Evolutionary conservation across 768 basidiomycete genomes (phyloP), one percentile per base, ranked within the genome.

Genomic region (Sistotremastrum niveocremeum): DNA sequence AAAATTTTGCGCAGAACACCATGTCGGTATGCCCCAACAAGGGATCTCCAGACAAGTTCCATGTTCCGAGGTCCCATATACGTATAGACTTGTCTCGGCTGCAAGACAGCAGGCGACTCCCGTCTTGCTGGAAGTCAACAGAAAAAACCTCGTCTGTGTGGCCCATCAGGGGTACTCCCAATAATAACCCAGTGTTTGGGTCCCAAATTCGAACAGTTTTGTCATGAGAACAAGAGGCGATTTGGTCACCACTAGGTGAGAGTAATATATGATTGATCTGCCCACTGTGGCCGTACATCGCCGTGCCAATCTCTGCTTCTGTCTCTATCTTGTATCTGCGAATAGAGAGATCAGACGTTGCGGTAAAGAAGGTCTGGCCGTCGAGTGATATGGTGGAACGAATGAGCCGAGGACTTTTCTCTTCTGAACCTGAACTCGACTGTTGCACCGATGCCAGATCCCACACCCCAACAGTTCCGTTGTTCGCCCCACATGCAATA

Each of bases 81-180:
- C 52, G 55, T 12, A 52, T 46, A 9, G 30, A 38, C 29, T 31
- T 5, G 41, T 59, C 57, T 4, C 47, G 51, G 4, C 43, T 40
- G 1, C 57, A 54, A 3, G 51, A 52, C 3, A 50, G 53, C 40
- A 59, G 29, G 28, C 50, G 50, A 8, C 31, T 37, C 7, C 57
- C 53, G 28, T 58, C 53, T 8, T 52, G 51, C 7, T 56, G 55
- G 31, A 55, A 57, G 0, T 56, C 54, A 9, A 48, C 55, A 8
- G 47, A 53, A 6, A 4, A n/a, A 20, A 52, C 46, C 34, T 11
- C 4, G 34, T 39, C 37, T 28, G 5, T 20, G 5, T 34, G 41
- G n/a, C 34, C 50, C 12, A 11, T 7, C 4, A 37, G 36, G 10
- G 40, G 7, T n/a, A n/a, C n/a, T n/a, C n/a, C 7, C 37, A 7